Conservation (phyloP, 202 grass and related monocot genomes). For the Hordeum pubiflorum region DNA sequence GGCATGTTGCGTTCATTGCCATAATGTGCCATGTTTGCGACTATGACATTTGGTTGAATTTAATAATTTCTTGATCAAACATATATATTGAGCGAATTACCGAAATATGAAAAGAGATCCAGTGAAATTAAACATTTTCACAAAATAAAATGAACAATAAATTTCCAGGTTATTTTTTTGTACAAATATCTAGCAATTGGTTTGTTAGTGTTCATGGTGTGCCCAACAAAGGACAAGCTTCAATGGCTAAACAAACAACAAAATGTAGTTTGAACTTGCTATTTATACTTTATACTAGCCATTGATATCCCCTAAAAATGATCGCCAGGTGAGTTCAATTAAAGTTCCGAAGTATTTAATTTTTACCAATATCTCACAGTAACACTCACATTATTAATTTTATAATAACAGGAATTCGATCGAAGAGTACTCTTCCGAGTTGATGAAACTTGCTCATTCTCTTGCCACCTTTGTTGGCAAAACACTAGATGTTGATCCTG, state of each 20-base stretch:
- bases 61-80: background rate
- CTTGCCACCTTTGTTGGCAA: conserved; percentile 6
- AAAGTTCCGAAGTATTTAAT: background rate
- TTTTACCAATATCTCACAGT: background rate
- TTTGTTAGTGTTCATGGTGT: background rate
- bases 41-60: too few species aligned
- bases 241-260: too few species aligned
- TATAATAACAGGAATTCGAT: conserved; percentile 18
- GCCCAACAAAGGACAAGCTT: background rate
- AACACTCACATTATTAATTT: background rate
- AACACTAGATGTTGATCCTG: background rate
- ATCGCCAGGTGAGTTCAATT: background rate
- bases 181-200: background rate
- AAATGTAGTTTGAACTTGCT: too few species aligned
- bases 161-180: background rate
- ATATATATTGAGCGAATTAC: background rate
- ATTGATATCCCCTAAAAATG: background rate
- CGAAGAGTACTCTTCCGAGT: conserved; percentile 18
- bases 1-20: too few species aligned
- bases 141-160: background rate
- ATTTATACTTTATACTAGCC: background rate
- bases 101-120: background rate
- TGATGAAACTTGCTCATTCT: conserved; percentile 20
- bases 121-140: background rate
- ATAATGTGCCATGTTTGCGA: too few species aligned